Conservation (phyloP, 768 basidiomycete genomes). For the Lactarius hatsudake region DNA sequence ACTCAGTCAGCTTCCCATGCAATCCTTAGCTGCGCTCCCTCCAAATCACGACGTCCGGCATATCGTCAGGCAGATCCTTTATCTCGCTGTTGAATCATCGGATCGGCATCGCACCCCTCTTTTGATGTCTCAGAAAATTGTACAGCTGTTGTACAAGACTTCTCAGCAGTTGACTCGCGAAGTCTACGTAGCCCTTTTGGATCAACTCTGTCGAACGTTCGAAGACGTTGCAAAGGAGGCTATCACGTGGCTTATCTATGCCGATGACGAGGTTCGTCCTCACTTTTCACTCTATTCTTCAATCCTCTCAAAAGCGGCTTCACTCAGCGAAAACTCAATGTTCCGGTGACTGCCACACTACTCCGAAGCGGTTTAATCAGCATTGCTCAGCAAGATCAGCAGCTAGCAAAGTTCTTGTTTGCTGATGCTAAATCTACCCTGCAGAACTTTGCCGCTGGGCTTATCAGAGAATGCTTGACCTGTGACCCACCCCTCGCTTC, state of each 20-base stretch:
- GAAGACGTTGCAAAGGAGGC: slow-evolving; percentile 96
- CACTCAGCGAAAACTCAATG: slow-evolving; percentile 88
- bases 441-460: slow-evolving; percentile 75
- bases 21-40: slow-evolving; percentile 68
- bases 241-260: slow-evolving; percentile 92
- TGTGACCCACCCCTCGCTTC: slow-evolving; percentile 77
- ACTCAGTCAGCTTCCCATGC: slow-evolving; percentile 68
- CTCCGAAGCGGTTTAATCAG: slow-evolving; percentile 81
- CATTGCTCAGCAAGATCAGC: slow-evolving; percentile 77
- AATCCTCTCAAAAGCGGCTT: slow-evolving; percentile 15
- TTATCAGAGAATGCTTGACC: slow-evolving; percentile 85
- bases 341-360: slow-evolving; percentile 88
- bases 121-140: slow-evolving; percentile 93
- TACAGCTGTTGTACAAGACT: slow-evolving; percentile 92
- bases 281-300: not conserved
- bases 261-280: slow-evolving; percentile 84
- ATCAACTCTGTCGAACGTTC: slow-evolving; percentile 84
- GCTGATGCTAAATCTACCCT: slow-evolving; percentile 75
- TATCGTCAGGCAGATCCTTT: slow-evolving; percentile 78
- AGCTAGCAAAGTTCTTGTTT: slow-evolving; percentile 81
- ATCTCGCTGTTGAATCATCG: slow-evolving; percentile 72
- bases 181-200: slow-evolving; percentile 86
- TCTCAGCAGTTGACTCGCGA: slow-evolving; percentile 83
- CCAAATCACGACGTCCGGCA: slow-evolving; percentile 84
- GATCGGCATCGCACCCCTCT: slow-evolving; percentile 86